Base-by-base conservation (phyloP, 192 early-diverging fungal species). In the Allomyces macrogynus region DNA sequence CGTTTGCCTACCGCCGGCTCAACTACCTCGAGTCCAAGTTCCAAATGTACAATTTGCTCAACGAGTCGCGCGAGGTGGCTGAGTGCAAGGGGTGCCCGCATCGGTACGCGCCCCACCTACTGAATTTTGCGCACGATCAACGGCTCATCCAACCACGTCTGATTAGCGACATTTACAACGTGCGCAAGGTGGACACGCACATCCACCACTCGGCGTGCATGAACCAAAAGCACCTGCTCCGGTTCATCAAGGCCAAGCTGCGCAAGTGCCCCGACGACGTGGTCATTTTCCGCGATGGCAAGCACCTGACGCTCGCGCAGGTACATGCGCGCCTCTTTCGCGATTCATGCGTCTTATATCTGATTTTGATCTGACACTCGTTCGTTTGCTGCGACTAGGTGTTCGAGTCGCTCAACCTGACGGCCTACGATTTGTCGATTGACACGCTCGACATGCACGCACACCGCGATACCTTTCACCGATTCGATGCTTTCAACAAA, bases 361-460 rank as follows among this genome's bases (percentile, higher is more conserved):
- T 1, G 4, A 4, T 4, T 26, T 26, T 26, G 26, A 26, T 26
- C 4, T 40, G 32, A 40, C 32, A 40, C 7, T 8, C 8, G 3
- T 7, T 40, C 32, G 0, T 7, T 40, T 0, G 7, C 32, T 8
- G 32, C 32, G 0, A 7, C 3, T 7, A 40, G 70, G 93, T 97
- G 42, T 97, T 97, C 68, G 77, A 91, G 67, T 87, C 84, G 79
- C 78, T 97, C 72, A 83, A 89, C 20, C 71, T 97, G 62, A 92
- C 90, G 0, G 90, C 93, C 1, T 97, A 97, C 73, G 91, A 97
- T 68, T 77, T 97, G 24, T 86, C 80, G 23, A 92, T 94, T 67
- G 93, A 97, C 73, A 97, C 90, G 4, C 75, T 97, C 66, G 93
- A 97, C 71, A 94, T 94, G 90, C 93, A 97, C 71, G 85, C 80